These are phyloP conservation scores for Suaeda aralocaspica DNA, from an alignment of 148 eudicot genomes.

Conservation along the genomic window DNA sequence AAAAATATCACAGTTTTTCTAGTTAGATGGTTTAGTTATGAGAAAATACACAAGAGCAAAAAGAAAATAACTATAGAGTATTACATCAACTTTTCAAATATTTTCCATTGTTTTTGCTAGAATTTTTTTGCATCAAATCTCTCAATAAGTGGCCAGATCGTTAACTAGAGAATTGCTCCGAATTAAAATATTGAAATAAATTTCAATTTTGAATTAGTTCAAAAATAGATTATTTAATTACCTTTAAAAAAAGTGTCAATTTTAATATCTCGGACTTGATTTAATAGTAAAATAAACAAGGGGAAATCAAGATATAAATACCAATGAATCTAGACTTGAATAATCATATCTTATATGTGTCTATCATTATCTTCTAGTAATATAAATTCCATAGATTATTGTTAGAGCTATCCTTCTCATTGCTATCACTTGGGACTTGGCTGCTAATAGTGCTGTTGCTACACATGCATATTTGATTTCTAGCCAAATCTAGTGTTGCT, in stretches of 20 bases:
- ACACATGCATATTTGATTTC: neutral
- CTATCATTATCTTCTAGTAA: neutral
- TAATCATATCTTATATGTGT: neutral
- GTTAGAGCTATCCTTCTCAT: neutral
- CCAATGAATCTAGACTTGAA: constrained; percentile 24
- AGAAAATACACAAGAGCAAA: too few species aligned
- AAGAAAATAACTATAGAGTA: too few species aligned
- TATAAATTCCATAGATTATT: neutral
- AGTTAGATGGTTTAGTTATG: too few species aligned
- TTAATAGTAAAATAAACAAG: neutral
- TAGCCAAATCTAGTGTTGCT: neutral
- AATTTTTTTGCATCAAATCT: too few species aligned
- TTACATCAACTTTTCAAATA: too few species aligned
- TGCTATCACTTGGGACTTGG: neutral
- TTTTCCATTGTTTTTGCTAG: too few species aligned
- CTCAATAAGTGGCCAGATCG: too few species aligned
- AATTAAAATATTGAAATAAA: neutral
- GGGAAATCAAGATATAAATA: neutral
- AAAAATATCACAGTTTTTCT: too few species aligned
- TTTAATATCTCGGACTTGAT: neutral
- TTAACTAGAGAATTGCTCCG: too few species aligned
- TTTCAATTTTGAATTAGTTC: neutral
- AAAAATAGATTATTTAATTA: neutral
- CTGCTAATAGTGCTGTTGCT: neutral
- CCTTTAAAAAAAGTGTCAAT: constrained; percentile 4